These are phyloP conservation scores for Drechslerella stenobrocha DNA, from an alignment of 2,329 filamentous ascomycete species.

Conservation along the genomic window DNA sequence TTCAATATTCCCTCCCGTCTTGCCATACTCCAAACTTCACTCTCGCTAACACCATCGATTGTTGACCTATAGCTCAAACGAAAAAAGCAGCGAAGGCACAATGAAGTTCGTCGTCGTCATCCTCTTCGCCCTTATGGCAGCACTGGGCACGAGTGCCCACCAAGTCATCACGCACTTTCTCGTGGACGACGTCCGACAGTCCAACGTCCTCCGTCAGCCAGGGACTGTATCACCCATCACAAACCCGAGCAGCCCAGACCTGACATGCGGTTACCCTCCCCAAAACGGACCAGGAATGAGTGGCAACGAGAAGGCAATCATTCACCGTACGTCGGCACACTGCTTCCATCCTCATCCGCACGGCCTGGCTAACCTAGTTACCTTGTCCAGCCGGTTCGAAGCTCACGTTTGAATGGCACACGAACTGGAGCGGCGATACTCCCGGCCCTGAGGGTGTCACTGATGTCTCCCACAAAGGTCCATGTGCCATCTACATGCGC, in stretches of 20 bases:
- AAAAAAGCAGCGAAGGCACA: not conserved
- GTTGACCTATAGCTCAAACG: too few species aligned
- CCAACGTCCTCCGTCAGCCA: constrained; percentile 33
- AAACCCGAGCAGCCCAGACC: constrained; percentile 8
- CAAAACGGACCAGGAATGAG: constrained; percentile 21
- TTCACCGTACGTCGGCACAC: constrained; percentile 15
- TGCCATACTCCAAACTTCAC: too few species aligned
- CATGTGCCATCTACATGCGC: constrained; percentile 42
- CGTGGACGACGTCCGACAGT: constrained; percentile 22
- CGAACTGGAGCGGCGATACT: constrained; percentile 23
- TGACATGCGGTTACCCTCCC: constrained; percentile 24
- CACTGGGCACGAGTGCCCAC: constrained; percentile 7
- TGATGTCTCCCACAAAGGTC: constrained; percentile 30
- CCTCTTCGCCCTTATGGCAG: not conserved
- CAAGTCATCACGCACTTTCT: constrained; percentile 28
- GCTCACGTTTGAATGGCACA: constrained; percentile 41
- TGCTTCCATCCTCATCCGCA: not conserved
- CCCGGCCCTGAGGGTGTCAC: constrained; percentile 30
- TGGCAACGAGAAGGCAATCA: constrained; percentile 6
- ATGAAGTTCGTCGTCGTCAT: constrained; percentile 4
- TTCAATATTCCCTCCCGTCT: too few species aligned
- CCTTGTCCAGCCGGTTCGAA: constrained; percentile 21
- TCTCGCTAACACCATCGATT: too few species aligned
- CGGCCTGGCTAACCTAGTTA: not conserved
- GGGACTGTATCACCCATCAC: constrained; percentile 29